Evolutionary conservation across 2,329 filamentous ascomycete species (phyloP).

Genomic region (Calonectria henricotiae): DNA sequence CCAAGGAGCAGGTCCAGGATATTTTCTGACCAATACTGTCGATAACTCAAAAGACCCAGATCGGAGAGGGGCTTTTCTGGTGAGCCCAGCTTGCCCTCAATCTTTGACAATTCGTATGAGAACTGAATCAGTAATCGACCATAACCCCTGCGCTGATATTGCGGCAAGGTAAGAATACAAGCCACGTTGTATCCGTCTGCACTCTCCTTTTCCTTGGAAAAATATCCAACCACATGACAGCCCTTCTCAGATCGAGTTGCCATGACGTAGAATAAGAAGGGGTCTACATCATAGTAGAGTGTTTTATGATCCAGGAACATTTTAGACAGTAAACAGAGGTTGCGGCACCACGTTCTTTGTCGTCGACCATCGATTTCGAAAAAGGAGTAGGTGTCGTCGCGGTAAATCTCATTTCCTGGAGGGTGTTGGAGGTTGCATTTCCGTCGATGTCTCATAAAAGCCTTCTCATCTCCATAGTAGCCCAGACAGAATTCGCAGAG

Average conservation of each 20-base stretch:
- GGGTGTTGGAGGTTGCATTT: slow-evolving; percentile 96
- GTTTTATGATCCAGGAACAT: slow-evolving; percentile 99
- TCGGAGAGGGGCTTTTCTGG: slow-evolving; percentile 98
- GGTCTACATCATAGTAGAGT: slow-evolving; percentile 99
- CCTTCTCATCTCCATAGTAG: slow-evolving; percentile 88
- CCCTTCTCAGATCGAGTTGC: slow-evolving; percentile 89
- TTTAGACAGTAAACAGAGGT: slow-evolving; percentile 93
- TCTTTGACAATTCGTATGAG: slow-evolving; percentile 96
- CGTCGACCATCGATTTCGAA: slow-evolving; percentile 97
- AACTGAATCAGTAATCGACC: slow-evolving; percentile 96
- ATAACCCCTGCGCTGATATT: slow-evolving; percentile 96
- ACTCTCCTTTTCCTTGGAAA: slow-evolving; percentile 98
- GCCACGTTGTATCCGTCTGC: slow-evolving; percentile 98
- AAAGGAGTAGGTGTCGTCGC: slow-evolving; percentile 93
- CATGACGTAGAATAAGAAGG: slow-evolving; percentile 99
- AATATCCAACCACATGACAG: slow-evolving; percentile 98
- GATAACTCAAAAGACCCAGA: slow-evolving; percentile 92
- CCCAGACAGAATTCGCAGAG: slow-evolving; percentile 98
- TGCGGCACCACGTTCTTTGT: slow-evolving; percentile 96
- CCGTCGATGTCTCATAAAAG: slow-evolving; percentile 87
- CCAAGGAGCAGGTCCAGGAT: slow-evolving; percentile 90
- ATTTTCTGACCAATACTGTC: slow-evolving; percentile 98
- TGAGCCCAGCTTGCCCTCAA: slow-evolving; percentile 94
- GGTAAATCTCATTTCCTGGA: slow-evolving; percentile 98
- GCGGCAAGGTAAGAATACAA: slow-evolving; percentile 96